Evolutionary conservation across 2,329 filamentous ascomycete genomes (phyloP).

Genomic region (Coccinonectria pachysandricola): DNA sequence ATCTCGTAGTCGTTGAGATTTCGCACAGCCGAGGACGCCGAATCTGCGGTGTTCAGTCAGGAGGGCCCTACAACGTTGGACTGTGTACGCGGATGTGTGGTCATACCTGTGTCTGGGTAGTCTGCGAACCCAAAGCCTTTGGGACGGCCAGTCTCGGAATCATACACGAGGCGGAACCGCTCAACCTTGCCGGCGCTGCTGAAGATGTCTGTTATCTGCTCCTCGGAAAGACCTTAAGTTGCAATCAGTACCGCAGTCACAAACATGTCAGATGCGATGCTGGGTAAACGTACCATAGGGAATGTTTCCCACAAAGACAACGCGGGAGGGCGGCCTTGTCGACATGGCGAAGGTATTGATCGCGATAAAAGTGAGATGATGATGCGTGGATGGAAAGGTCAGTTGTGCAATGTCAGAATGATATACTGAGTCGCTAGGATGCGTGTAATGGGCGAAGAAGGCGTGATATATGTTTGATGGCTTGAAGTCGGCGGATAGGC

Average conservation of each 20-base stretch:
- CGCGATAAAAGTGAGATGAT: too few relatives aligned
- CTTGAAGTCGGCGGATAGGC: conserved; percentile 2
- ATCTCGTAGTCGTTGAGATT: conserved; percentile 94
- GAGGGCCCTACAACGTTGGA: too few relatives aligned
- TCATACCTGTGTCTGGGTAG: conserved; percentile 78
- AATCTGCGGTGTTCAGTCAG: conserved; percentile 35
- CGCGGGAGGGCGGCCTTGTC: conserved; percentile 63
- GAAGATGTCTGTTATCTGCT: conserved; percentile 92
- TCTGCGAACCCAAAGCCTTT: conserved; percentile 97
- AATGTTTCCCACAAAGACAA: conserved; percentile 79
- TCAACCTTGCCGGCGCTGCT: conserved; percentile 81
- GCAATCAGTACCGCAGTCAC: too few relatives aligned
- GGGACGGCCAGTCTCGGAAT: conserved; percentile 85
- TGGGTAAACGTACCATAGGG: conserved; percentile 52
- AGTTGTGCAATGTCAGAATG: too few relatives aligned
- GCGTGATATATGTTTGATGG: background rate
- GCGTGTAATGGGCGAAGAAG: conserved; percentile 1
- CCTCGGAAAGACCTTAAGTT: conserved; percentile 75
- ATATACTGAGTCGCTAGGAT: conserved; percentile 1
- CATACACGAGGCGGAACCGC: conserved; percentile 88
- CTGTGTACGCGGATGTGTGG: too few relatives aligned
- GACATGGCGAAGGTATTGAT: conserved; percentile 46
- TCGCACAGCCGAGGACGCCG: conserved; percentile 84
- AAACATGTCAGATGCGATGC: too few relatives aligned
- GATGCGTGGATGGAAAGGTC: too few relatives aligned